Evolutionary conservation across 345 rosid genomes (phyloP).

Genomic region (Kandelia obovata): DNA sequence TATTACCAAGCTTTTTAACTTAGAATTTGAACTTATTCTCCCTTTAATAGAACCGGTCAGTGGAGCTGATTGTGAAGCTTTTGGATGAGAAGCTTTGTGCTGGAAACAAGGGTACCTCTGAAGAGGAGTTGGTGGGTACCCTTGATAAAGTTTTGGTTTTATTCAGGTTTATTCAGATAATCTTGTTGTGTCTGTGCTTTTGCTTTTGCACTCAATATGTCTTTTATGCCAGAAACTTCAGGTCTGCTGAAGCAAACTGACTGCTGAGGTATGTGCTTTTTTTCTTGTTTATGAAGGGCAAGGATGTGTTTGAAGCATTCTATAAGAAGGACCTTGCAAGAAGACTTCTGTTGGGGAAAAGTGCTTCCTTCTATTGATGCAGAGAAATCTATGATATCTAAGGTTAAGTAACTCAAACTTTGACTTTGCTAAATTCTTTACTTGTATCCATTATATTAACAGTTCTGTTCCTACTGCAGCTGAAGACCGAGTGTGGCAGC

Average conservation of each 20-base stretch:
- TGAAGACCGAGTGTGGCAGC: slow-evolving; percentile 97
- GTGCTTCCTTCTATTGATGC: slow-evolving; percentile 99
- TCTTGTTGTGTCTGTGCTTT: slow-evolving; percentile 5
- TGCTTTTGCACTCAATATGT: background rate
- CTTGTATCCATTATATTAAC: slow-evolving; percentile 21
- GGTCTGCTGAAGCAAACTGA: slow-evolving; percentile 11
- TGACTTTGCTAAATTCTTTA: background rate
- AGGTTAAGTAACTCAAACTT: slow-evolving; percentile 41
- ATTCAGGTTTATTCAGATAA: slow-evolving; percentile 96
- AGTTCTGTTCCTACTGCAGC: slow-evolving; percentile 47
- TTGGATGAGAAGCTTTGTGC: slow-evolving; percentile 98
- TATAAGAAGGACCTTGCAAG: slow-evolving; percentile 98
- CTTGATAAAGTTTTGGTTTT: slow-evolving; percentile 96
- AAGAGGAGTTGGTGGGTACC: slow-evolving; percentile 96
- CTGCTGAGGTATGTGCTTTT: slow-evolving; percentile 18
- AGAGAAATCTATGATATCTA: slow-evolving; percentile 98
- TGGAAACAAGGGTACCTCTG: slow-evolving; percentile 99
- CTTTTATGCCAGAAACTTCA: background rate
- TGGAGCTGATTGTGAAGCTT: slow-evolving; percentile 94
- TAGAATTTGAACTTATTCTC: slow-evolving; percentile 17
- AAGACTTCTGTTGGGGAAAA: slow-evolving; percentile 87
- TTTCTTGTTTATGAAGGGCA: slow-evolving; percentile 52
- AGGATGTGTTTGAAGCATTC: slow-evolving; percentile 97
- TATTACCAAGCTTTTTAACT: background rate
- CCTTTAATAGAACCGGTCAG: slow-evolving; percentile 80